These are phyloP conservation scores for Nannochloropsis gaditana DNA, from an alignment of 108 stramenopile genomes.

Conservation along the genomic window DNA sequence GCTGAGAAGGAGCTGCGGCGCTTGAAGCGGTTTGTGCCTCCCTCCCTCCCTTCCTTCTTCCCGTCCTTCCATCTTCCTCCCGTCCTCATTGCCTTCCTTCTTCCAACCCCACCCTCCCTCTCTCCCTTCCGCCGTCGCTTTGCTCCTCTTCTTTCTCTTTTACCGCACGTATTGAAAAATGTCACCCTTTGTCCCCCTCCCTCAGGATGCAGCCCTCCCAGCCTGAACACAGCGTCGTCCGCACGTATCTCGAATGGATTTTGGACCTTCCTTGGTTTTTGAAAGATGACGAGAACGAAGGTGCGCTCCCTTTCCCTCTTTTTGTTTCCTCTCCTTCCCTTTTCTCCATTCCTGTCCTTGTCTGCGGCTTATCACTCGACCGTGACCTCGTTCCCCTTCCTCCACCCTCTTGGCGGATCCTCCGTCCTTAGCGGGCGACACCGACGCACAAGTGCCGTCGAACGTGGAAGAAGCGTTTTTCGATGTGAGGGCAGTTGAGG, in stretches of 20 bases:
- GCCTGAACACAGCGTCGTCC: conserved; percentile 39
- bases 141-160: no score
- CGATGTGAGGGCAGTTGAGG: conserved; percentile 22
- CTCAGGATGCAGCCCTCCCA: conserved; percentile 31
- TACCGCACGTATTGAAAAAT: no score
- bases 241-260: conserved; percentile 36
- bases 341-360: background rate
- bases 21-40: conserved; percentile 21
- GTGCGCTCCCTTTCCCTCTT: background rate
- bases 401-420: no score
- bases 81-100: background rate
- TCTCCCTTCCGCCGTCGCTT: no score
- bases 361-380: background rate
- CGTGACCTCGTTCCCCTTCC: no score
- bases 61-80: background rate
- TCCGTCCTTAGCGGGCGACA: no score
- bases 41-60: background rate
- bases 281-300: background rate
- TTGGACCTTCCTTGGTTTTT: conserved; percentile 34
- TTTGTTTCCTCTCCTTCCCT: background rate
- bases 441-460: background rate
- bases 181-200: no score
- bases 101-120: background rate
- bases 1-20: conserved; percentile 36
- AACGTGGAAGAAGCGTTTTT: background rate